Conservation (phyloP, 2,329 filamentous ascomycete species). For the Hysterium pulicare region DNA sequence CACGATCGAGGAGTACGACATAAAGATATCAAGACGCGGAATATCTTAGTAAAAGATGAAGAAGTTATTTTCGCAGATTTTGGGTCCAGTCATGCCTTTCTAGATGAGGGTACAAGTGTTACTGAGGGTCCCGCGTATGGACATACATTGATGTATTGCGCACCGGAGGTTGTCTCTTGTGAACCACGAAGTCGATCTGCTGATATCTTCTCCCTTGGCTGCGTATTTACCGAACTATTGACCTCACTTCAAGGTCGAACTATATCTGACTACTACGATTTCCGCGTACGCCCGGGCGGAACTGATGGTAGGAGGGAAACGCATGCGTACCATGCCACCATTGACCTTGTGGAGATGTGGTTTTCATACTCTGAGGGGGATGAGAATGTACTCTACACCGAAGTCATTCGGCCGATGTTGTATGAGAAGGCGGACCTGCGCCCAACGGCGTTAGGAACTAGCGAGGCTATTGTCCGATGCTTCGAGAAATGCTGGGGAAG, state of each 20-base stretch:
- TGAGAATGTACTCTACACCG: background rate
- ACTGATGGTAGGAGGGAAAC: constrained; percentile 2
- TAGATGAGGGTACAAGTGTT: constrained; percentile 11
- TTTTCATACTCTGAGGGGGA: too few relatives aligned
- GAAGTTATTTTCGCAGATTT: constrained; percentile 18
- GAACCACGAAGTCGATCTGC: constrained; percentile 9
- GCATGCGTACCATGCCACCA: constrained; percentile 11
- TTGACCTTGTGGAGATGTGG: constrained; percentile 8
- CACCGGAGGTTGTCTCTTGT: constrained; percentile 13
- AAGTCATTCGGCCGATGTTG: constrained; percentile 6
- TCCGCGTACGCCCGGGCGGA: constrained; percentile 1
- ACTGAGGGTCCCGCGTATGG: constrained; percentile 14
- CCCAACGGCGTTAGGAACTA: constrained; percentile 1
- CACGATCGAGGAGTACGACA: constrained; percentile 15
- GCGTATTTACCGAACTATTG: constrained; percentile 15
- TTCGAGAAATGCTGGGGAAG: too few relatives aligned
- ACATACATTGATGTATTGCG: constrained; percentile 15
- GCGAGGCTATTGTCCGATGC: constrained; percentile 1
- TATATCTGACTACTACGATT: constrained; percentile 9
- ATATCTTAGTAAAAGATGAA: constrained; percentile 15
- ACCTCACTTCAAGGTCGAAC: constrained; percentile 8
- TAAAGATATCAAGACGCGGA: constrained; percentile 20
- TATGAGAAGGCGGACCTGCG: background rate
- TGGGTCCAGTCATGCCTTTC: constrained; percentile 14
- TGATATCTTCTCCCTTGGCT: constrained; percentile 18